Evolutionary conservation across 495 filamentous ascomycete species (phyloP).

Genomic region (Penicillium cataractarum): DNA sequence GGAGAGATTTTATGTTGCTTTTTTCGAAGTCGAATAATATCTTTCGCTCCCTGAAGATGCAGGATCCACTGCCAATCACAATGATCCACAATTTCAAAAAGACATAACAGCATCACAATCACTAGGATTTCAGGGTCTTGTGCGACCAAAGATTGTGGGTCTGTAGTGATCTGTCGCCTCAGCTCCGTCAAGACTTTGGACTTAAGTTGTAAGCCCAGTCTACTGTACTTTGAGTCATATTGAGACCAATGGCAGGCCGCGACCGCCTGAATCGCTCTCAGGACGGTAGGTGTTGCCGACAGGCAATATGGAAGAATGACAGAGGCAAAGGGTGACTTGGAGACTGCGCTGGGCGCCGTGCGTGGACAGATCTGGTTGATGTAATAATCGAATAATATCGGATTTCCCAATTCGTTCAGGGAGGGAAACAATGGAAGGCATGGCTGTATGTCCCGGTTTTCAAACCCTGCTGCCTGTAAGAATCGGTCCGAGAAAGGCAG

Average conservation of each 20-base stretch:
- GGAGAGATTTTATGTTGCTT: not conserved
- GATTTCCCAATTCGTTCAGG: slow-evolving; percentile 5
- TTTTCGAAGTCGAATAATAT: slow-evolving; percentile 25
- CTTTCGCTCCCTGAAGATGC: slow-evolving; percentile 28
- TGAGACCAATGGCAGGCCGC: slow-evolving; percentile 22
- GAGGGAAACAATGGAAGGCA: slow-evolving; percentile 6
- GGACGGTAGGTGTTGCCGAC: slow-evolving; percentile 2
- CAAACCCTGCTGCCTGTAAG: not conserved
- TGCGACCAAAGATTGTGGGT: slow-evolving; percentile 1
- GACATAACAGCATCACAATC: slow-evolving; percentile 28
- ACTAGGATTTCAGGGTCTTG: slow-evolving; percentile 25
- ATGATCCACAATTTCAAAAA: slow-evolving; percentile 29
- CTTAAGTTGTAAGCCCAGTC: slow-evolving; percentile 12
- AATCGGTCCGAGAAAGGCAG: not conserved
- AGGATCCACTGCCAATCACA: slow-evolving; percentile 29
- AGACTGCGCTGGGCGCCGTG: slow-evolving; percentile 4
- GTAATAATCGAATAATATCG: slow-evolving; percentile 15
- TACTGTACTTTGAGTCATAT: slow-evolving; percentile 12
- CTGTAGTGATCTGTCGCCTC: not conserved
- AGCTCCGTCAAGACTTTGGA: slow-evolving; percentile 1
- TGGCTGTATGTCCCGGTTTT: not conserved
- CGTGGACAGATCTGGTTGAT: slow-evolving; percentile 18
- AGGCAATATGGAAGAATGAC: slow-evolving; percentile 21
- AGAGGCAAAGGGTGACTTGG: slow-evolving; percentile 20
- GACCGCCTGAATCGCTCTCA: slow-evolving; percentile 18